A percentile compares a stretch with the other conserved stretches of the same genome.
phyloP scores from a whole-genome alignment of 345 rosid species.

The Ceriops tagal region DNA sequence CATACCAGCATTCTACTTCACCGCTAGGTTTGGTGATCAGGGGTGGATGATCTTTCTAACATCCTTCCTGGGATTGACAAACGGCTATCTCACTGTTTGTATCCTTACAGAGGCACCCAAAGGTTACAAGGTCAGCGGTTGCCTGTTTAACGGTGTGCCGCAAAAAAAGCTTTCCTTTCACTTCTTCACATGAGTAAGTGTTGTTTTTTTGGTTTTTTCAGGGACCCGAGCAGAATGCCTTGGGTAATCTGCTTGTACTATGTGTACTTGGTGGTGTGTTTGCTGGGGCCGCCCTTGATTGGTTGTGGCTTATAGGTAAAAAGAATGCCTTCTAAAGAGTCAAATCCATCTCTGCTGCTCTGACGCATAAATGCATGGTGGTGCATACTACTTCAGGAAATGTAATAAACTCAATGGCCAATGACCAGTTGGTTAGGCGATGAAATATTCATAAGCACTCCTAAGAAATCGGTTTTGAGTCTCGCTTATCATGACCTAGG shows the following conservation, averaged over 20 bases:
- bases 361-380: no score
- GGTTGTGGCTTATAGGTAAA: constrained; percentile 83
- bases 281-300: constrained; percentile 65
- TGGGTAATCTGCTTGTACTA: constrained; percentile 75
- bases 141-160: background rate
- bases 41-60: constrained; percentile 87
- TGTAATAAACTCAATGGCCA: no score
- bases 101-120: constrained; percentile 76
- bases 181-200: background rate
- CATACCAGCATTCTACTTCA: constrained; percentile 81
- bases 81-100: constrained; percentile 82
- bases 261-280: constrained; percentile 60
- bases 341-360: no score
- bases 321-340: constrained; percentile 32
- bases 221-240: constrained; percentile 94
- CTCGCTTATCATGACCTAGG: no score
- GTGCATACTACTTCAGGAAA: no score
- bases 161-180: background rate
- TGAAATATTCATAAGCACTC: no score
- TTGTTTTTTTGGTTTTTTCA: constrained; percentile 23
- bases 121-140: constrained; percentile 72
- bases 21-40: constrained; percentile 75
- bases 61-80: constrained; percentile 66
- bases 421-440: no score
- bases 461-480: no score